Evolutionary conservation across 179 eudicot genomes (phyloP).

Genomic region (Dionaea muscipula): DNA sequence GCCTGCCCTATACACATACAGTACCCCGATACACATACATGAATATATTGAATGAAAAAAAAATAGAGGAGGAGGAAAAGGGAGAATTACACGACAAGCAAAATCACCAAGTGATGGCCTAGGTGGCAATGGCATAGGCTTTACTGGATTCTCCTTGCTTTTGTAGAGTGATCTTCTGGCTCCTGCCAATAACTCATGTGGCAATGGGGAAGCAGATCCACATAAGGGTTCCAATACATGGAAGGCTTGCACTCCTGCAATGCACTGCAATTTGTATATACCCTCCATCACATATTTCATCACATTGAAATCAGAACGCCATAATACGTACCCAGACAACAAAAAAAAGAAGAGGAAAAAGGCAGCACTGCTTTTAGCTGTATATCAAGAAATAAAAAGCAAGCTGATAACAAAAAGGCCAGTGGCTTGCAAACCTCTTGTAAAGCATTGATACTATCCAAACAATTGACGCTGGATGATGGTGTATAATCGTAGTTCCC

Average conservation of each 20-base stretch:
- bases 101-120: conserved; percentile 8
- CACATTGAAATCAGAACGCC: too few species aligned
- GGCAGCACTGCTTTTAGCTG: too few species aligned
- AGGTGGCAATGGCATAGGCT: neutral
- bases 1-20: too few species aligned
- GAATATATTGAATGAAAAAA: neutral
- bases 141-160: neutral
- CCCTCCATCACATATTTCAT: too few species aligned
- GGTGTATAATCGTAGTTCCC: conserved; percentile 13
- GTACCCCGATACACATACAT: neutral
- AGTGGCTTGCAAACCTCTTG: conserved; percentile 9
- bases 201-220: conserved; percentile 14
- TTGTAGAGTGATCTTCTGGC: conserved; percentile 6
- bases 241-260: conserved; percentile 5
- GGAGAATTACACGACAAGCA: conserved; percentile 15
- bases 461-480: conserved; percentile 13
- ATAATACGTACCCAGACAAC: neutral
- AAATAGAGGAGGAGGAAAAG: neutral
- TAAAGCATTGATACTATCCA: conserved; percentile 9
- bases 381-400: too few species aligned
- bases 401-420: too few species aligned
- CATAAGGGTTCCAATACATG: conserved; percentile 24
- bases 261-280: conserved; percentile 10
- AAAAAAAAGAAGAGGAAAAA: too few species aligned
- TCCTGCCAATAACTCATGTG: conserved; percentile 4